Percentiles rank a stretch among this genome's conserved stretches.
Conservation (phyloP, 2,329 filamentous ascomycete genomes). For the Mycosphaerella arachidis region DNA sequence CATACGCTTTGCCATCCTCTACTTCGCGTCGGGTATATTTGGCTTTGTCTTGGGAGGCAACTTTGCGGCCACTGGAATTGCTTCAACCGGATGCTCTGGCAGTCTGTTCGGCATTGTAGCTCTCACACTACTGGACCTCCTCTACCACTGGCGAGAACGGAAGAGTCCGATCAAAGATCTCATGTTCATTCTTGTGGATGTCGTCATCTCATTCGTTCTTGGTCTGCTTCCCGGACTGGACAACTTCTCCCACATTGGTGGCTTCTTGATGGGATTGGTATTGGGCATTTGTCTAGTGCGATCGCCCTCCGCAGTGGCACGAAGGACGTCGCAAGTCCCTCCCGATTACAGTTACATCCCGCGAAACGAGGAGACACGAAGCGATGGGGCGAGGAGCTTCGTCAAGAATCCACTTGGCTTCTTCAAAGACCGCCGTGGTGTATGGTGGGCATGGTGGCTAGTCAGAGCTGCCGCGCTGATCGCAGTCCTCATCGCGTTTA, state of each 20-base stretch:
- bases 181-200: slow-evolving; percentile 79
- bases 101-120: slow-evolving; percentile 89
- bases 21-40: slow-evolving; percentile 87
- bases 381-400: slow-evolving; percentile 39
- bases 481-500: slow-evolving; percentile 77
- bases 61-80: slow-evolving; percentile 74
- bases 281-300: slow-evolving; percentile 84
- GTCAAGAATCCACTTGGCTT: slow-evolving; percentile 59
- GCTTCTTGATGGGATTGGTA: slow-evolving; percentile 85
- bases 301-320: slow-evolving; percentile 63
- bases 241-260: slow-evolving; percentile 96
- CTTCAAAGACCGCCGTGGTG: slow-evolving; percentile 84
- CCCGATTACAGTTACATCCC: slow-evolving; percentile 21
- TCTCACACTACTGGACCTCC: slow-evolving; percentile 77
- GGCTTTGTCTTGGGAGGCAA: slow-evolving; percentile 94
- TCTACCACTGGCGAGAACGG: slow-evolving; percentile 88
- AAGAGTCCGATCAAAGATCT: slow-evolving; percentile 73
- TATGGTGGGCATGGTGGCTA: slow-evolving; percentile 99
- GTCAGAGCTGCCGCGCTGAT: slow-evolving; percentile 74
- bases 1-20: slow-evolving; percentile 83
- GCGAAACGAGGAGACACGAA: slow-evolving; percentile 14
- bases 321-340: slow-evolving; percentile 19
- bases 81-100: slow-evolving; percentile 82
- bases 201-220: slow-evolving; percentile 84
- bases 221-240: slow-evolving; percentile 88